phyloP scores from a whole-genome alignment of 2,329 filamentous ascomycete species.

The Calonectria pauciramosa region DNA sequence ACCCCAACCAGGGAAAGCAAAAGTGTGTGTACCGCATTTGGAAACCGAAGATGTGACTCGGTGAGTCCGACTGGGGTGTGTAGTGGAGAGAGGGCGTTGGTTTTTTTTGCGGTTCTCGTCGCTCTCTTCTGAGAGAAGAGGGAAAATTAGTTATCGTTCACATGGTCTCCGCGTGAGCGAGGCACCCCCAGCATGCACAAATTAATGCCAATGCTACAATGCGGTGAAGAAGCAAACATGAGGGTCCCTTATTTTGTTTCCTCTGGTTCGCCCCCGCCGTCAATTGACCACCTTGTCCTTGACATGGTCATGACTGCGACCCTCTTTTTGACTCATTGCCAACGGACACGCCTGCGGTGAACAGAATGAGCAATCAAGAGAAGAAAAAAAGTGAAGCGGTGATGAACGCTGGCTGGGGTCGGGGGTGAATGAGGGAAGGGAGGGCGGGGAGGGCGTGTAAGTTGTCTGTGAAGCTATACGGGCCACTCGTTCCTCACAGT shows the following conservation, averaged over 20 bases:
- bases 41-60: background rate
- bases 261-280: background rate
- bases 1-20: background rate
- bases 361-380: background rate
- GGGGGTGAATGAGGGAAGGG: background rate
- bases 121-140: background rate
- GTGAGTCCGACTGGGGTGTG: slow-evolving; percentile 1
- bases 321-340: slow-evolving; percentile 18
- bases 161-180: background rate
- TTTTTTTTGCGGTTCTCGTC: background rate
- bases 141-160: background rate
- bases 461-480: slow-evolving; percentile 1
- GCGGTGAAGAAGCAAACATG: slow-evolving; percentile 19
- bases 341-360: slow-evolving; percentile 6
- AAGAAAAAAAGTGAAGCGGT: slow-evolving; percentile 17
- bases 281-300: background rate
- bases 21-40: background rate
- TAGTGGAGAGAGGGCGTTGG: background rate
- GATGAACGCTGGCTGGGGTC: background rate
- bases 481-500: slow-evolving; percentile 17
- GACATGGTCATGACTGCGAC: slow-evolving; percentile 5
- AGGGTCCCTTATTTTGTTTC: background rate
- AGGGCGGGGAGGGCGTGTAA: slow-evolving; percentile 14
- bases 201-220: slow-evolving; percentile 4
- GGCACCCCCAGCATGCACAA: slow-evolving; percentile 6